phyloP scores from a whole-genome alignment of 306 rosid species.

The Dicorynia guianensis region DNA sequence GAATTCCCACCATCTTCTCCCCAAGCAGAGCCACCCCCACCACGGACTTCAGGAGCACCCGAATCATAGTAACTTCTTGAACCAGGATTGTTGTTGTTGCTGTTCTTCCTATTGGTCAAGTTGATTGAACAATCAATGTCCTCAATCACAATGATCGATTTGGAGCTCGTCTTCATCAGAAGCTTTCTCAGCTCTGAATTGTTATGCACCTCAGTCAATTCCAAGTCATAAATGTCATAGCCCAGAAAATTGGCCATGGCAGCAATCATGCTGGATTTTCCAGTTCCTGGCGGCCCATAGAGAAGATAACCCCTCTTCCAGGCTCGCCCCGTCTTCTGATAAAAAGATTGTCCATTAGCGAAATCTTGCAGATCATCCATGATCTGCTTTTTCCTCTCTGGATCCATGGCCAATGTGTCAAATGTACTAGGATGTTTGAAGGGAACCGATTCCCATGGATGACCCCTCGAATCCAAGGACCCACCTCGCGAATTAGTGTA shows the following conservation, averaged over 20 bases:
- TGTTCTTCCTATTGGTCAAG: slow-evolving; percentile 63
- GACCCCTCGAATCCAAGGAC: slow-evolving; percentile 81
- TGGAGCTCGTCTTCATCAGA: slow-evolving; percentile 92
- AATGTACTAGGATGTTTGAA: slow-evolving; percentile 96
- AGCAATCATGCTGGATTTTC: slow-evolving; percentile 95
- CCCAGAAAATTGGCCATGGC: slow-evolving; percentile 94
- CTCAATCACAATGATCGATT: slow-evolving; percentile 87
- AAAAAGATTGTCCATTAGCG: slow-evolving; percentile 77
- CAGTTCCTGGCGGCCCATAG: slow-evolving; percentile 95
- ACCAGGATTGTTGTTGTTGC: not conserved
- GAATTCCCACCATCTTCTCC: slow-evolving; percentile 71
- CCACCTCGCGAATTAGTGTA: slow-evolving; percentile 94
- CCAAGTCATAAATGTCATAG: slow-evolving; percentile 89
- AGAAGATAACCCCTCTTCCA: slow-evolving; percentile 95
- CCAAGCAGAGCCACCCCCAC: slow-evolving; percentile 35
- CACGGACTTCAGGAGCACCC: slow-evolving; percentile 40
- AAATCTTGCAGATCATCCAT: slow-evolving; percentile 85
- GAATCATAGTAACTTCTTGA: slow-evolving; percentile 49
- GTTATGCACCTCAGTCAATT: slow-evolving; percentile 86
- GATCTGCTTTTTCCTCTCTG: slow-evolving; percentile 60
- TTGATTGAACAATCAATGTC: slow-evolving; percentile 92
- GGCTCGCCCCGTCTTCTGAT: slow-evolving; percentile 89
- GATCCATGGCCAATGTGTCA: slow-evolving; percentile 94
- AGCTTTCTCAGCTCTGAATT: slow-evolving; percentile 89
- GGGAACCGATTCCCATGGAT: slow-evolving; percentile 99